phyloP scores from a whole-genome alignment of 805 yeast genomes.

The Lachancea kluyveri region DNA sequence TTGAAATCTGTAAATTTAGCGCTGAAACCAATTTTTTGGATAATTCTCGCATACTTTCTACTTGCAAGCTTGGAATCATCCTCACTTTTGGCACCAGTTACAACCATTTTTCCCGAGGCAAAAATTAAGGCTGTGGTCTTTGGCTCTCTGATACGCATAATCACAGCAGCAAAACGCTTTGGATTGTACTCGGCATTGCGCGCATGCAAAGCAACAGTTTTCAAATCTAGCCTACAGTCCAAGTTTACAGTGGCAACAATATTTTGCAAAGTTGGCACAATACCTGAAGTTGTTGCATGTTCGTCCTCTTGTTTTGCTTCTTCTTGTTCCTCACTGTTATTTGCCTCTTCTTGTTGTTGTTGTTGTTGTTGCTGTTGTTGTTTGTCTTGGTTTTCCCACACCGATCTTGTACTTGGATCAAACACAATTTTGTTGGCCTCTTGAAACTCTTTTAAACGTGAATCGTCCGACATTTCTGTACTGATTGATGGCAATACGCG shows the following conservation, averaged over 20 bases:
- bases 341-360: constrained; percentile 14
- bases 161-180: constrained; percentile 97
- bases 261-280: constrained; percentile 89
- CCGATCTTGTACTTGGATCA: constrained; percentile 32
- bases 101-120: constrained; percentile 99
- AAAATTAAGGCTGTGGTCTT: constrained; percentile 96
- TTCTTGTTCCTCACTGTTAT: no score
- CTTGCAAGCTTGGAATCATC: constrained; percentile 98
- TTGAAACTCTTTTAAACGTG: constrained; percentile 29
- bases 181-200: constrained; percentile 99
- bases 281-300: constrained; percentile 82
- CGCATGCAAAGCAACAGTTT: constrained; percentile 96
- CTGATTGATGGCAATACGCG: no score
- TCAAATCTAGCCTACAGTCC: constrained; percentile 92
- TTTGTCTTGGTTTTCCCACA: constrained; percentile 30
- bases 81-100: constrained; percentile 97
- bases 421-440: constrained; percentile 31
- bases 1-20: constrained; percentile 98
- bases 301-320: constrained; percentile 39
- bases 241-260: constrained; percentile 97
- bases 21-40: constrained; percentile 94
- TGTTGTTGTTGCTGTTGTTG: constrained; percentile 4
- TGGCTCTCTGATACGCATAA: constrained; percentile 98
- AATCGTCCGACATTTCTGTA: constrained; percentile 31
- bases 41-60: constrained; percentile 95